Evolutionary conservation across 148 eudicot species (phyloP).

Genomic region (Euryodendron excelsum): DNA sequence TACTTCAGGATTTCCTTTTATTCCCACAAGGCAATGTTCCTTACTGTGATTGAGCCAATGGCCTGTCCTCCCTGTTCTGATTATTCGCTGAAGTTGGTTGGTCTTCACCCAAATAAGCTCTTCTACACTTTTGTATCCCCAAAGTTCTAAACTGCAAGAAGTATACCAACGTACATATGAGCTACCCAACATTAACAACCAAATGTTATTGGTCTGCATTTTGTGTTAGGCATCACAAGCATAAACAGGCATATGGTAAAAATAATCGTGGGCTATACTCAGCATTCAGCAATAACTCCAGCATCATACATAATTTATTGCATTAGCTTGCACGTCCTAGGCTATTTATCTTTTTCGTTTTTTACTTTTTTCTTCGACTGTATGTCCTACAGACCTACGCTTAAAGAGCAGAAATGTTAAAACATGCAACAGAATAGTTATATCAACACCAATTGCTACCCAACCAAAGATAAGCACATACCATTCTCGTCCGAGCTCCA

Average conservation of each 20-base stretch:
- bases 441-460: not conserved
- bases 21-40: slow-evolving; percentile 98
- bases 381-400: not conserved
- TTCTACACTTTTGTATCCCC: too few species aligned
- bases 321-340: not conserved
- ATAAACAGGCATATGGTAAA: not conserved
- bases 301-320: not conserved
- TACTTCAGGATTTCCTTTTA: slow-evolving; percentile 87
- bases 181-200: too few species aligned
- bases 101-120: slow-evolving; percentile 99
- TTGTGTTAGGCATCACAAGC: not conserved
- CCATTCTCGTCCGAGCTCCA: slow-evolving; percentile 99
- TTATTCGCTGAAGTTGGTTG: slow-evolving; percentile 95
- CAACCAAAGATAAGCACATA: slow-evolving; percentile 23
- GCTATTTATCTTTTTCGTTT: too few species aligned
- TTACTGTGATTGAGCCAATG: slow-evolving; percentile 99
- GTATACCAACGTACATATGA: too few species aligned
- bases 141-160: too few species aligned
- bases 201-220: not conserved
- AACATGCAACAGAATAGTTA: not conserved
- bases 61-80: slow-evolving; percentile 96
- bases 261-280: too few species aligned
- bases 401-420: not conserved
- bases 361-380: too few species aligned
- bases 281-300: slow-evolving; percentile 1